Percentiles rank a stretch among this genome's conserved stretches.
Evolutionary conservation across 768 basidiomycete species (phyloP).

Genomic region (Mrakia gelida): DNA sequence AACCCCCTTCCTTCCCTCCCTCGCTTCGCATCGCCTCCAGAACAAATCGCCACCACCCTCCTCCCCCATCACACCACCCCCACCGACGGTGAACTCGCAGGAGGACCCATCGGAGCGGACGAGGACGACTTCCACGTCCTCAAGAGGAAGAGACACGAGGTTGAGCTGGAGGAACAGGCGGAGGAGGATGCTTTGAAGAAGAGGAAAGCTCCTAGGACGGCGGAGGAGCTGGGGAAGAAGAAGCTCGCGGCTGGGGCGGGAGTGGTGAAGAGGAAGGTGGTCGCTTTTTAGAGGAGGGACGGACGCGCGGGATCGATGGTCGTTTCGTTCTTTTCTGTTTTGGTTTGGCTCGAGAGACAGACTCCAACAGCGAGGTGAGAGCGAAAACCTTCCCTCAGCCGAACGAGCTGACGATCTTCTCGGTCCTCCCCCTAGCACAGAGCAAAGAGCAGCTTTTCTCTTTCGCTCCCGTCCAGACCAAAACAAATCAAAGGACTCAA

Average conservation of each 20-base stretch:
- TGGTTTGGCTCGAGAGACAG: background rate
- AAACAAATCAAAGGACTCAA: background rate
- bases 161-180: conserved; percentile 58
- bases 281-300: conserved; percentile 10
- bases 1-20: background rate
- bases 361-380: too few species aligned
- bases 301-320: background rate
- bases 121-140: conserved; percentile 91
- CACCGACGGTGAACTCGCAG: background rate
- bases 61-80: background rate
- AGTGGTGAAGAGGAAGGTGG: conserved; percentile 23
- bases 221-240: background rate
- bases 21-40: background rate
- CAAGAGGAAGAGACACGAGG: conserved; percentile 59
- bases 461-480: background rate
- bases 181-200: conserved; percentile 4
- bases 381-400: too few species aligned
- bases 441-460: too few species aligned
- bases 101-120: conserved; percentile 60
- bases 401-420: too few species aligned
- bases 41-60: conserved; percentile 16
- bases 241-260: background rate
- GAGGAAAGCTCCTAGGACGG: background rate
- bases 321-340: background rate
- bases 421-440: too few species aligned